Evolutionary conservation across 495 filamentous ascomycete genomes (phyloP), one percentile per base, ranked within the genome.

Genomic region (Viridothelium virens): DNA sequence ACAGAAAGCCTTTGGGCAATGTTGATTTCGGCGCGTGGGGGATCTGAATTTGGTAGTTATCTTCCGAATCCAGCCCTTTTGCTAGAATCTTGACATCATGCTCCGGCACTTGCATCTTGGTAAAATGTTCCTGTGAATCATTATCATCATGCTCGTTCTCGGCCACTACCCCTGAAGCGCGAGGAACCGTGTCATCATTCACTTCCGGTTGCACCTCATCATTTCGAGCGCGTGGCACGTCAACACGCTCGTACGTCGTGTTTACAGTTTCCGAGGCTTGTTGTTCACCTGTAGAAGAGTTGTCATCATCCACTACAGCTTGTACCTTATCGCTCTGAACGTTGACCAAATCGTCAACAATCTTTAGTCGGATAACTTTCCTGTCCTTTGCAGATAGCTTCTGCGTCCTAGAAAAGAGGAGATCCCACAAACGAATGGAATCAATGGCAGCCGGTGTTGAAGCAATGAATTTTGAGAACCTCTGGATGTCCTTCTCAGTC

Each of bases 41-140:
- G 48, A 53, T 53, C 48, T 53, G 48, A 53, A 53, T 53, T 53
- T 53, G 48, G 48, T 53, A 53, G 48, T 53, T 53, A 25, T 53
- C 48, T 53, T 53, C 2, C 48, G 48, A 53, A 53, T 25, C 48
- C 48, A 53, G n/a, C 16, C 18, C 48, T 53, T 53, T 53, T 53
- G 48, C 48, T 53, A 53, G 48, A 53, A 53, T n/a, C 48, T 53
- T 18, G 48, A n/a, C 16, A 53, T 53, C 48, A 53, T 53, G 12
- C 48, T 53, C 48, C 48, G 48, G 48, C 18, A 53, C 48, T 53
- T 53, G 48, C 18, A 14, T 53, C 48, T 53, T 53, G 18, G n/a
- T 53, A 18, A n/a, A 53, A 11, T 11, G 48, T 25, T 53, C 48
- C 11, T 53, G 48, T 53, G 18, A 53, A 53, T 53, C 48, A 53